phyloP scores from a whole-genome alignment of 2,329 filamentous ascomycete genomes.

The Xylariaceae sp. region DNA sequence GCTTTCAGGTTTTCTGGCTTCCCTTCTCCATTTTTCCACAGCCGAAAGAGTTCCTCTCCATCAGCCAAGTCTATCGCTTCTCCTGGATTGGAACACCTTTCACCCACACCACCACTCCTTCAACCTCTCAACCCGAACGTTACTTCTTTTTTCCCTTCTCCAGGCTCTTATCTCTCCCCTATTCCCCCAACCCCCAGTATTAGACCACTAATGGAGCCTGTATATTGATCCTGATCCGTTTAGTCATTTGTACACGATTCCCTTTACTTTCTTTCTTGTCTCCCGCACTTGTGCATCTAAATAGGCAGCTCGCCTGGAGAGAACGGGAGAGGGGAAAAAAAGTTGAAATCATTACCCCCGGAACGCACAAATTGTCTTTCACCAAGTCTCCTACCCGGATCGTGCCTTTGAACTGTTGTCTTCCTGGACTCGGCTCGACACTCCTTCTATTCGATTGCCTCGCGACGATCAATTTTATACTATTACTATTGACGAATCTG shows the following conservation, averaged over 20 bases:
- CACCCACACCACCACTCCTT: conserved; percentile 24
- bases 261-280: conserved; percentile 25
- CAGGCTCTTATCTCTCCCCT: conserved; percentile 37
- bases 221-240: conserved; percentile 45
- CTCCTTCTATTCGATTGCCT: conserved; percentile 28
- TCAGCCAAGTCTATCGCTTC: conserved; percentile 13
- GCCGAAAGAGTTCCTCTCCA: conserved; percentile 11
- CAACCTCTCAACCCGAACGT: conserved; percentile 28
- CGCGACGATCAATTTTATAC: conserved; percentile 18
- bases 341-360: conserved; percentile 25
- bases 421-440: conserved; percentile 21
- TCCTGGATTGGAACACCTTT: conserved; percentile 22
- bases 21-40: conserved; percentile 7
- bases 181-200: conserved; percentile 25
- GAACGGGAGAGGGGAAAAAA: conserved; percentile 22
- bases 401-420: conserved; percentile 21
- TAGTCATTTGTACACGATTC: conserved; percentile 40
- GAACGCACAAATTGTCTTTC: conserved; percentile 9
- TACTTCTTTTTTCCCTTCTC: conserved; percentile 41
- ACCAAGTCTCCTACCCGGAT: conserved; percentile 19
- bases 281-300: conserved; percentile 26
- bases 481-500: conserved; percentile 23
- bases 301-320: conserved; percentile 11
- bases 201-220: conserved; percentile 45
- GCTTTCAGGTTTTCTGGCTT: conserved; percentile 22